Evolutionary conservation across 108 stramenopile genomes (phyloP).

Genomic region (Conticribra guillardii): DNA sequence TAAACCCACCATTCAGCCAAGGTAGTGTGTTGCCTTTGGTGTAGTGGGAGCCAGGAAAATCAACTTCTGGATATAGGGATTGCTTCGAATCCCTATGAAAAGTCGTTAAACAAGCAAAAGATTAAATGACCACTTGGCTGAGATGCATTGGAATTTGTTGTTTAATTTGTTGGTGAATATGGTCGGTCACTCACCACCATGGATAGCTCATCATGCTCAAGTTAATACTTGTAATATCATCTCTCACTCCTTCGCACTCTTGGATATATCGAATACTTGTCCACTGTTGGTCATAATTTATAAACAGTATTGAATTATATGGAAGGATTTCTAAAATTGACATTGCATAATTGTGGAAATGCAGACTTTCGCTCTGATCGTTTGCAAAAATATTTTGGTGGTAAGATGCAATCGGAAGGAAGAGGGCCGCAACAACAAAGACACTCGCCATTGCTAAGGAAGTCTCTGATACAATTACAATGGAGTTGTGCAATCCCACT

Average conservation of each 20-base stretch:
- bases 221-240: conserved; percentile 62
- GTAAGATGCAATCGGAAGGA: conserved; percentile 22
- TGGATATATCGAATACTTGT: conserved; percentile 80
- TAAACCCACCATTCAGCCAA: conserved; percentile 56
- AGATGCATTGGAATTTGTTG: too few species aligned
- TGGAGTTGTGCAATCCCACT: conserved; percentile 27
- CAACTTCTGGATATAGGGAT: conserved; percentile 46
- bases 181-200: conserved; percentile 73
- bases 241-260: conserved; percentile 69
- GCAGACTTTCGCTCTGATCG: conserved; percentile 40
- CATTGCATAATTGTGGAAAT: conserved; percentile 69
- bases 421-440: conserved; percentile 5
- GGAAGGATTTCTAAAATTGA: conserved; percentile 73
- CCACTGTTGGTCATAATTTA: conserved; percentile 88
- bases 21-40: conserved; percentile 21
- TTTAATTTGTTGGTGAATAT: too few species aligned
- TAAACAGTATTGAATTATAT: conserved; percentile 55
- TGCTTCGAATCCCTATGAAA: conserved; percentile 46
- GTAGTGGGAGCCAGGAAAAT: conserved; percentile 61
- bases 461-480: background rate
- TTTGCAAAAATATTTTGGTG: conserved; percentile 5
- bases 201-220: conserved; percentile 79
- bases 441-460: background rate
- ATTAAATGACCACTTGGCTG: too few species aligned
- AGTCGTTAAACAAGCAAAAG: too few species aligned